Base-by-base conservation (phyloP, 345 rosid genomes). In the Rhodomyrtus tomentosa region DNA sequence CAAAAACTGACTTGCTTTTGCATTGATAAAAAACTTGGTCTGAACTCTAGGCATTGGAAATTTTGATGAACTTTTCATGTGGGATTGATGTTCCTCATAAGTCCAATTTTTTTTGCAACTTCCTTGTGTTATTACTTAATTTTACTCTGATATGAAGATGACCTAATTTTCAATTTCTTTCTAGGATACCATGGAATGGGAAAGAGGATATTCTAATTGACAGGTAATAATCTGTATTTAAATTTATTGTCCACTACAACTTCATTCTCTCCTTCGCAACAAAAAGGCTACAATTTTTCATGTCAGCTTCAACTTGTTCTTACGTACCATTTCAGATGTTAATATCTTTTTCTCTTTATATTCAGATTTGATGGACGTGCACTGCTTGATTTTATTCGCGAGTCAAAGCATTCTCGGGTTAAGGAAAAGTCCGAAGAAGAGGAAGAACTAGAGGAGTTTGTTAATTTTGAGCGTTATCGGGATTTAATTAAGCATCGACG, bases 401-500 rank as follows among this genome's bases (percentile, higher is more conserved):
- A 96, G 87, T 87, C 98, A 81, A 93, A 95, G 76, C 91, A 84
- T 29, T 82, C 87, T 38, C 86, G 91, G 85, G 80, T 81, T 10
- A 93, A 91, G 29, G 92, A 90, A 76, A 98, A 92, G 89, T 88
- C 99, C 0, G 99, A 94, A 84, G 98, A 98, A 84, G 99, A 95
- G 84, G 96, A 96, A 89, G 99, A 98, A 92, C 87, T 98, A 48
- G 99, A 97, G 88, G 99, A 98, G 98, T 96, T 98, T 96, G 99
- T 98, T 92, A 98, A 90, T 95, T 98, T 98, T 93, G 99, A 98
- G 99, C 98, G 98, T 90, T 98, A 95, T 89, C 98, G 99, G 95
- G 99, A 97, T 95, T 93, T 97, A 92, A 93, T 97, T 97, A 97
- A 96, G 95, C 99, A 92, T 91, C 99, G 95, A 50, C 98, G 98